Conservation (phyloP, 768 basidiomycete species). For the Boletus bicolor region DNA sequence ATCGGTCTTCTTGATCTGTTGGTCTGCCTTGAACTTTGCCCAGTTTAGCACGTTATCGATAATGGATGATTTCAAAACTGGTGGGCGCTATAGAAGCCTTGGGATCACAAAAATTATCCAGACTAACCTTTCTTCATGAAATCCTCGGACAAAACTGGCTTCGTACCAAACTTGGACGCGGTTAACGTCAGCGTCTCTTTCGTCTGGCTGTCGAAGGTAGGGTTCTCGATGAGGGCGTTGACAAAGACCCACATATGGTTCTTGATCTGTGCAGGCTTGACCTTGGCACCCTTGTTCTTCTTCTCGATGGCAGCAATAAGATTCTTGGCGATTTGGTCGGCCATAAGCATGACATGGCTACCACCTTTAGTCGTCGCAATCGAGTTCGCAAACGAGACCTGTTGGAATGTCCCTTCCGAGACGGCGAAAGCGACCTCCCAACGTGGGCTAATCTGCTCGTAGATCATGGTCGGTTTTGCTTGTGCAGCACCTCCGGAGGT, state of each 20-base stretch:
- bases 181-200: slow-evolving; percentile 92
- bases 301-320: slow-evolving; percentile 81
- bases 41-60: slow-evolving; percentile 91
- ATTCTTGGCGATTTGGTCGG: slow-evolving; percentile 87
- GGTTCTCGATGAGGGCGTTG: slow-evolving; percentile 94
- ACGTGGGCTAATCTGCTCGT: slow-evolving; percentile 74
- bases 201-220: slow-evolving; percentile 98
- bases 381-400: slow-evolving; percentile 97
- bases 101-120: background rate
- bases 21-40: slow-evolving; percentile 97
- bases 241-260: slow-evolving; percentile 99
- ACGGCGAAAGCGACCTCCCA: slow-evolving; percentile 97
- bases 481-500: slow-evolving; percentile 77
- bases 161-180: slow-evolving; percentile 86
- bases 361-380: slow-evolving; percentile 97
- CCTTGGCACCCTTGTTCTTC: slow-evolving; percentile 96
- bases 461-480: slow-evolving; percentile 72
- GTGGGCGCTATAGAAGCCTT: background rate
- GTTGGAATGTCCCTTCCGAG: slow-evolving; percentile 88
- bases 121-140: slow-evolving; percentile 91
- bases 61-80: slow-evolving; percentile 86
- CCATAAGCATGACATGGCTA: slow-evolving; percentile 80
- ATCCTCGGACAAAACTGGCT: slow-evolving; percentile 79
- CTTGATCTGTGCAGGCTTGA: slow-evolving; percentile 92
- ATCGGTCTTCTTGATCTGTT: slow-evolving; percentile 94